These are phyloP conservation scores for Ulota crispa DNA, from an alignment of 225 moss, liverwort and hornwort genomes.

Conservation along the genomic window DNA sequence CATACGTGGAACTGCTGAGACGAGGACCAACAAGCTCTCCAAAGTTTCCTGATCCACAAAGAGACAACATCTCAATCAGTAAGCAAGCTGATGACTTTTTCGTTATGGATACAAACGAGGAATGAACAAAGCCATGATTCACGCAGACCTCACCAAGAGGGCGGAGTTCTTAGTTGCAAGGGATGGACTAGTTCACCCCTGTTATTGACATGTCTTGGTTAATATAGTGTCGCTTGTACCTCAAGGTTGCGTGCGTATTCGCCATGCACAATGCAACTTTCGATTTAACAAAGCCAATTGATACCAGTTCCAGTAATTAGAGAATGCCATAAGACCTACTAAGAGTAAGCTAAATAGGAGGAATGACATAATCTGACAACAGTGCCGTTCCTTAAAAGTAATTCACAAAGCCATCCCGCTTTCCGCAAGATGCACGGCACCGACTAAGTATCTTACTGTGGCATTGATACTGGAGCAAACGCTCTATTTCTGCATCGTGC, in stretches of 20 bases:
- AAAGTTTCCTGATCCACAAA: constrained; percentile 67
- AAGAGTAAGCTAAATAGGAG: background rate
- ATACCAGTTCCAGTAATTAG: background rate
- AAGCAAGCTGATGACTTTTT: background rate
- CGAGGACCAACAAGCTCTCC: constrained; percentile 80
- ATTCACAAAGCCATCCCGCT: background rate
- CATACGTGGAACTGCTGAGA: constrained; percentile 84
- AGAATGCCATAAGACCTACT: background rate
- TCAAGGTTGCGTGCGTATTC: background rate
- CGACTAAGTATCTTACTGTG: background rate
- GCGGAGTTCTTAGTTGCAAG: background rate
- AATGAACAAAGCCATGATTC: background rate
- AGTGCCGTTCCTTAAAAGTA: background rate
- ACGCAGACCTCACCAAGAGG: background rate
- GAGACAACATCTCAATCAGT: background rate
- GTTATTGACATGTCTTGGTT: background rate
- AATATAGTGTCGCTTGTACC: background rate
- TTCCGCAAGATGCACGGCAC: background rate
- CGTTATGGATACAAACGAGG: background rate
- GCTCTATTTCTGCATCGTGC: background rate
- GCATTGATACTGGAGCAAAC: background rate
- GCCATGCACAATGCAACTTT: background rate
- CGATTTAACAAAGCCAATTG: background rate
- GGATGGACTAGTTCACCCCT: background rate
- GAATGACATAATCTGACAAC: background rate